Conservation (phyloP, 371 early-diverging fungal species). For the Saksenaea oblongispora region DNA sequence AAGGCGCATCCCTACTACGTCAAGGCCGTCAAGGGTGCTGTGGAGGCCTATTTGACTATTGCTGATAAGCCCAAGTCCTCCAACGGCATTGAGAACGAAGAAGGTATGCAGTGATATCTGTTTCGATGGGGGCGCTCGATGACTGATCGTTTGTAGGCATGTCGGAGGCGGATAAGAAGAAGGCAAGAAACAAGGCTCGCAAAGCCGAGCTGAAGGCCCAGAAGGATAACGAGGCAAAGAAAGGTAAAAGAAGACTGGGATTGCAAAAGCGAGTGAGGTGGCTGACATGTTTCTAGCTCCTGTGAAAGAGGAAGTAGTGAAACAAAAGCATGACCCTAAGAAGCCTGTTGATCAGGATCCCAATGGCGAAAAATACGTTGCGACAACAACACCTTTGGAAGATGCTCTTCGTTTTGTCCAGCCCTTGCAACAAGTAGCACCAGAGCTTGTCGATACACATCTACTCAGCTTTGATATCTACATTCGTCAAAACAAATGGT, state of each 20-base stretch:
- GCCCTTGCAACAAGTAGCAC: slow-evolving; percentile 63
- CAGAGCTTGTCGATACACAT: slow-evolving; percentile 64
- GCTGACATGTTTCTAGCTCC: not conserved
- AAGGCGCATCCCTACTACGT: slow-evolving; percentile 73
- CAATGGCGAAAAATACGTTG: slow-evolving; percentile 63
- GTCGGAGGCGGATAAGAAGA: slow-evolving; percentile 67
- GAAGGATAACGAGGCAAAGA: slow-evolving; percentile 45
- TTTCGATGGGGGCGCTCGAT: not conserved
- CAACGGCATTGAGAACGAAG: slow-evolving; percentile 61
- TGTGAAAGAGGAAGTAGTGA: slow-evolving; percentile 32
- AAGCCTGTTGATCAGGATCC: slow-evolving; percentile 67
- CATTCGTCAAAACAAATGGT: slow-evolving; percentile 75
- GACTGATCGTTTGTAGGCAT: slow-evolving; percentile 29
- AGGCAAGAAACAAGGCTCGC: slow-evolving; percentile 57
- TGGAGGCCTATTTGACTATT: slow-evolving; percentile 27
- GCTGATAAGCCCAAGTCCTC: slow-evolving; percentile 23
- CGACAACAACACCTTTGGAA: slow-evolving; percentile 66
- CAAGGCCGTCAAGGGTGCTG: slow-evolving; percentile 77
- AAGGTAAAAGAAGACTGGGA: slow-evolving; percentile 24
- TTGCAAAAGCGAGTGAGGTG: slow-evolving; percentile 15
- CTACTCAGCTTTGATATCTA: slow-evolving; percentile 76
- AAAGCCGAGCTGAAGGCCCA: slow-evolving; percentile 53
- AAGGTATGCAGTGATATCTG: too few species aligned
- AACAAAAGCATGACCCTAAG: slow-evolving; percentile 45
- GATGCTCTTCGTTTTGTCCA: slow-evolving; percentile 79